These are phyloP conservation scores for Ceratobasidium sp. DNA, from an alignment of 1,284 basidiomycete species.

Conservation along the genomic window DNA sequence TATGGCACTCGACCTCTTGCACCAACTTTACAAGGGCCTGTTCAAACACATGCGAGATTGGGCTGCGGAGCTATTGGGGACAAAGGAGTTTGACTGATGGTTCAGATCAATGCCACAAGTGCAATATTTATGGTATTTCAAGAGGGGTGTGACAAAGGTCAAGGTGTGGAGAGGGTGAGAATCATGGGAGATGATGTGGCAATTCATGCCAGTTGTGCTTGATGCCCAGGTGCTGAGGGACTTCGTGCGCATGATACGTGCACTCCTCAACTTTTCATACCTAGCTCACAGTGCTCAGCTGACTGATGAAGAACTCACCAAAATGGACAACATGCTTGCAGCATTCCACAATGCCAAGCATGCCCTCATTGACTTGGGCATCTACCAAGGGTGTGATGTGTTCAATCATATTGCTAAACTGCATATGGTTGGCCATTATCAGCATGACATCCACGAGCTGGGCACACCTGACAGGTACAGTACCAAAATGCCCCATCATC, in stretches of 20 bases:
- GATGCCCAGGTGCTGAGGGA: not conserved
- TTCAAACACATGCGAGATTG: conserved; percentile 45
- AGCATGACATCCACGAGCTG: conserved; percentile 3
- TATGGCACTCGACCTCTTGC: not conserved
- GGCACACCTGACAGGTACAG: conserved; percentile 15
- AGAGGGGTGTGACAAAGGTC: not conserved
- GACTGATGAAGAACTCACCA: not conserved
- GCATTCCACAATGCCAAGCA: not conserved
- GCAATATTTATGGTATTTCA: not conserved
- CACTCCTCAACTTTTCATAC: not conserved
- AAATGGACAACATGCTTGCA: not conserved
- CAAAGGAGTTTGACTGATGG: no score
- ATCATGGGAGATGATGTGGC: conserved; percentile 13
- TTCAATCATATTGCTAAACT: conserved; percentile 12
- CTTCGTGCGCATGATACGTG: not conserved
- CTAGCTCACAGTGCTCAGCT: conserved; percentile 1
- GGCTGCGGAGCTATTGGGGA: not conserved
- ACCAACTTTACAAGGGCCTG: conserved; percentile 37
- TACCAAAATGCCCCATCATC: conserved; percentile 10
- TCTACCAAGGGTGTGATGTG: not conserved
- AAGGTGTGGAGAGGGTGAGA: conserved; percentile 19
- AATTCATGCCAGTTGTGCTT: conserved; percentile 9
- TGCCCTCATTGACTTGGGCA: not conserved
- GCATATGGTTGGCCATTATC: conserved; percentile 17
- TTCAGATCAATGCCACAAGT: no score